phyloP scores from a whole-genome alignment of 805 yeast genomes.

The Ogataea corticis region DNA sequence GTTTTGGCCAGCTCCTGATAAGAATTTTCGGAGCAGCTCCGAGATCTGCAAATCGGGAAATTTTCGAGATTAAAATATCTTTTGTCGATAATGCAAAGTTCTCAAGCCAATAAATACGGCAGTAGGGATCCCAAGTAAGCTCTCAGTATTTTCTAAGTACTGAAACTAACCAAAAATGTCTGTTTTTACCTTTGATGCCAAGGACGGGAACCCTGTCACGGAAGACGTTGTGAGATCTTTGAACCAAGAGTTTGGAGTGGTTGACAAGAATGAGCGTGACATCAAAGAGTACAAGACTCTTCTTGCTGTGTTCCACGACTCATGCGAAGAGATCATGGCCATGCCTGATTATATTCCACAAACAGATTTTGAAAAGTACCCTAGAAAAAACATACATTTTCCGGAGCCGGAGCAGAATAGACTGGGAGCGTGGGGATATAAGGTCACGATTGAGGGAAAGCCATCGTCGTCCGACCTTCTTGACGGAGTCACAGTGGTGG shows the following conservation, averaged over 20 bases:
- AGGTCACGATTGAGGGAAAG: constrained; percentile 26
- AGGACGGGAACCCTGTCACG: constrained; percentile 29
- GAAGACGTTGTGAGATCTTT: constrained; percentile 14
- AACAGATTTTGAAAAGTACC: constrained; percentile 33
- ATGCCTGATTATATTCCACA: constrained; percentile 35
- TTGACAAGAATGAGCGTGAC: constrained; percentile 13
- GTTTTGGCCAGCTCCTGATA: too few relatives aligned
- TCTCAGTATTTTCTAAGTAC: too few relatives aligned
- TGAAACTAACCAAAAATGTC: constrained; percentile 26
- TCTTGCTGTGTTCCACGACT: constrained; percentile 32
- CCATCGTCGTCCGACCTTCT: constrained; percentile 21
- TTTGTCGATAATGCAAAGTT: neutral
- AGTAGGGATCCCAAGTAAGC: too few relatives aligned
- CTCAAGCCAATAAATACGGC: neutral
- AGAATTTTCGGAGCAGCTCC: constrained; percentile 9
- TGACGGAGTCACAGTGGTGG: constrained; percentile 30
- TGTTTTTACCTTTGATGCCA: constrained; percentile 27
- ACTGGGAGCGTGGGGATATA: constrained; percentile 35
- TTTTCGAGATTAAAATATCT: neutral
- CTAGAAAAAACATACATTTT: constrained; percentile 29
- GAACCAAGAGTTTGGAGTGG: constrained; percentile 21
- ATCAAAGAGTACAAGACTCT: constrained; percentile 26
- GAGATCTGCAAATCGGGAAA: constrained; percentile 1
- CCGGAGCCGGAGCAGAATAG: constrained; percentile 27
- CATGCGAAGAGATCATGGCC: constrained; percentile 22